A percentile compares a stretch with the other conserved stretches of the same genome.
Evolutionary conservation across 2,329 filamentous ascomycete species (phyloP).

Genomic region (Pyricularia grisea): DNA sequence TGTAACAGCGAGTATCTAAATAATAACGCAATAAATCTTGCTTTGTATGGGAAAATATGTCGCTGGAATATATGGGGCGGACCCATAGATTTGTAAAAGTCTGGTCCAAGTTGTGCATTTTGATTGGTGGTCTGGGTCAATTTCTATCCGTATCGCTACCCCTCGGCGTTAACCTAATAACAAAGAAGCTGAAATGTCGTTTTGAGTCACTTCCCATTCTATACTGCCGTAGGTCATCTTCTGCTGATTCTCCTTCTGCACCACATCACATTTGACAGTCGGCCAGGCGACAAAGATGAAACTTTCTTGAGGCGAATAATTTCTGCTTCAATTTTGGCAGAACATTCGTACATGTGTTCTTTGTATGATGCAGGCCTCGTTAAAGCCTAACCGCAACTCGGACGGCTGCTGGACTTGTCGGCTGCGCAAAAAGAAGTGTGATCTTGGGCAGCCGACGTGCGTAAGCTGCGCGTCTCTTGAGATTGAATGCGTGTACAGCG

Average conservation of each 20-base stretch:
- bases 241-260: background rate
- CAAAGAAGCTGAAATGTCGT: no score
- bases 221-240: background rate
- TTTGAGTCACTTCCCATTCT: no score
- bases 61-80: no score
- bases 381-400: conserved; percentile 21
- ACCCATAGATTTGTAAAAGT: no score
- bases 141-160: no score
- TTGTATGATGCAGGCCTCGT: background rate
- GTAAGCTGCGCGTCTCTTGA: conserved; percentile 39
- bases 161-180: no score
- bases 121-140: no score
- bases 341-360: background rate
- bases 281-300: background rate
- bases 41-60: no score
- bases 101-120: no score
- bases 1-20: no score
- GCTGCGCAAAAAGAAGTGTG: conserved; percentile 52
- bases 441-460: conserved; percentile 43
- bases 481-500: conserved; percentile 44
- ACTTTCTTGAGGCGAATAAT: background rate
- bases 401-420: conserved; percentile 53
- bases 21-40: no score
- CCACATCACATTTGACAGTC: background rate
- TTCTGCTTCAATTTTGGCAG: background rate